Percentiles rank a stretch among this genome's conserved stretches.
Evolutionary conservation across 2,329 filamentous ascomycete genomes (phyloP).

Genomic region (Aureobasidium sp.): DNA sequence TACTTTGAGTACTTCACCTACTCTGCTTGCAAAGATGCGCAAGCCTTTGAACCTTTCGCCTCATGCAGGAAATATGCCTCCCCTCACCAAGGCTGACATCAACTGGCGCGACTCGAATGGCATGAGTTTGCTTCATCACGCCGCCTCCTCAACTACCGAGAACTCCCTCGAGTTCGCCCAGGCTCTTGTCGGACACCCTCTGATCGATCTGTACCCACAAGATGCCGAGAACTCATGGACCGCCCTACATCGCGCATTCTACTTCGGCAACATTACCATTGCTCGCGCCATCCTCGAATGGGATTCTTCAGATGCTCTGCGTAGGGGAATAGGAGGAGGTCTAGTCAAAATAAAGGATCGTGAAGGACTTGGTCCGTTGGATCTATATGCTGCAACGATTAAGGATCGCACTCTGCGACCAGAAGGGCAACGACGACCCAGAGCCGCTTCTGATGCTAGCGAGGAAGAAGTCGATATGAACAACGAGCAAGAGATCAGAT

Average conservation of each 20-base stretch:
- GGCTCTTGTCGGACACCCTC: constrained; percentile 82
- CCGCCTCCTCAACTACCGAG: constrained; percentile 77
- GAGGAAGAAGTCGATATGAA: constrained; percentile 59
- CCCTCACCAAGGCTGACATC: constrained; percentile 71
- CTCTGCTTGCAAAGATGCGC: constrained; percentile 39
- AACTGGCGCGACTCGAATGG: constrained; percentile 88
- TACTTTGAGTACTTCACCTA: constrained; percentile 52
- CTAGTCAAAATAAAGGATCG: constrained; percentile 96
- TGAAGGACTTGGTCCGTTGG: constrained; percentile 95
- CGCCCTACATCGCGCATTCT: constrained; percentile 89
- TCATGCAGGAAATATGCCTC: constrained; percentile 42
- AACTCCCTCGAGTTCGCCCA: constrained; percentile 79
- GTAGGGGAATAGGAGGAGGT: constrained; percentile 73
- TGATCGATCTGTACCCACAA: constrained; percentile 86
- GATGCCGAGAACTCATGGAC: constrained; percentile 98
- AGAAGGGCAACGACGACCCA: constrained; percentile 37
- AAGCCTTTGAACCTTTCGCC: constrained; percentile 36
- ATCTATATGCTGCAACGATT: constrained; percentile 91
- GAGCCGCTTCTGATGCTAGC: constrained; percentile 39
- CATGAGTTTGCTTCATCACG: constrained; percentile 85
- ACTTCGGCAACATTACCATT: constrained; percentile 88
- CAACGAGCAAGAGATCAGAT: constrained; percentile 62
- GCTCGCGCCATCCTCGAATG: constrained; percentile 84
- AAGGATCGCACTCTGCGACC: constrained; percentile 71
- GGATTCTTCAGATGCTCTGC: constrained; percentile 73